These are phyloP conservation scores for Wilcoxina mikolae DNA, from an alignment of 495 filamentous ascomycete genomes.

Conservation along the genomic window DNA sequence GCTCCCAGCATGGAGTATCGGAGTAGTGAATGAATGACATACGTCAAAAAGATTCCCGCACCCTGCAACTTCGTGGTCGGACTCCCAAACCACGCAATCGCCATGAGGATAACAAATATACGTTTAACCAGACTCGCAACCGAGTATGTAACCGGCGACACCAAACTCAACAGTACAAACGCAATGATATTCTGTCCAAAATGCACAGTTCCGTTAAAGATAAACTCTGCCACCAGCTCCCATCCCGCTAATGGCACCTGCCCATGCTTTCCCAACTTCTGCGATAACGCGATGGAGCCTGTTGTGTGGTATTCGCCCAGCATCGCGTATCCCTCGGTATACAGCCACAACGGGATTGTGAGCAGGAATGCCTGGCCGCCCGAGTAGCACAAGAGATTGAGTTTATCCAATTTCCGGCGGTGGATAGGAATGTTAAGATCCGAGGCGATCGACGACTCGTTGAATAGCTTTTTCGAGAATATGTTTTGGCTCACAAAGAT, in stretches of 20 bases:
- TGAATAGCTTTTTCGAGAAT: constrained; percentile 97
- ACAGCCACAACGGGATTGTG: constrained; percentile 87
- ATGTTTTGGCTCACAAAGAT: constrained; percentile 99
- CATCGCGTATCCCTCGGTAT: constrained; percentile 68
- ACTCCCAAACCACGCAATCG: constrained; percentile 91
- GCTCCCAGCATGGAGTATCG: not conserved
- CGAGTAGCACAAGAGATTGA: constrained; percentile 94
- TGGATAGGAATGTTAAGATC: constrained; percentile 41
- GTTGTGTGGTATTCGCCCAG: constrained; percentile 52
- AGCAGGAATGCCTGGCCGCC: constrained; percentile 79
- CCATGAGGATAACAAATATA: constrained; percentile 89
- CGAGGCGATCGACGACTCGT: constrained; percentile 69
- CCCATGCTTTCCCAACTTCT: constrained; percentile 56
- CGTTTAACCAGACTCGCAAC: constrained; percentile 91
- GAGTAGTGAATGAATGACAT: not conserved
- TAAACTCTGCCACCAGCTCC: constrained; percentile 59
- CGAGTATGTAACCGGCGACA: constrained; percentile 92
- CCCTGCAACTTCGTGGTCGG: constrained; percentile 69
- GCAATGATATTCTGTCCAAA: constrained; percentile 94
- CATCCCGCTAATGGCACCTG: constrained; percentile 27
- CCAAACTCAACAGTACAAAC: constrained; percentile 77
- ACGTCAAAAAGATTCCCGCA: constrained; percentile 67
- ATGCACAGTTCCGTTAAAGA: constrained; percentile 95
- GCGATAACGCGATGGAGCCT: constrained; percentile 44
- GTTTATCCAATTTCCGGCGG: constrained; percentile 74